Evolutionary conservation across 192 early-diverging fungal genomes (phyloP), one percentile per base, ranked within the genome.

Genomic region (Coemansia sp.): DNA sequence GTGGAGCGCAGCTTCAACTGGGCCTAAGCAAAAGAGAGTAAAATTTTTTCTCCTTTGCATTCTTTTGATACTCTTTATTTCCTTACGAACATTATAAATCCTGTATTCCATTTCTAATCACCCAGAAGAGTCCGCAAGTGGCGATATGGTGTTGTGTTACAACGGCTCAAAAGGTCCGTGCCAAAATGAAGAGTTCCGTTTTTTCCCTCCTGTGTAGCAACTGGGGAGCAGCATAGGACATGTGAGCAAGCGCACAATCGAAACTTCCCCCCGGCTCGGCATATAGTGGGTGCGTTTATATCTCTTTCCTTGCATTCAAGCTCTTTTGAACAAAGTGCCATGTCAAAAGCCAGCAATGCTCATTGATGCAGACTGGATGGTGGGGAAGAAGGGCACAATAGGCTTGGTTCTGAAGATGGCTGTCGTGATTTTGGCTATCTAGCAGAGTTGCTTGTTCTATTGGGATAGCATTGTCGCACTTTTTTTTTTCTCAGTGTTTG

Each of bases 1-100:
- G 86, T 94, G 37, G 77, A 90, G 56, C 84, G 84, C 68, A 86
- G 84, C 53, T 79, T 87, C 60, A 84, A 79, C 66, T 93, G 89
- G 85, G 78, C 80, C n/a, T 82, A 76, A 76, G 13, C 39, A 9
- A 31, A 21, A 48, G 23, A 64, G 31, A 31, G 31, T 31, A 31
- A 31, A 31, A 31, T 4, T 31, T 31, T 4, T 31, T 31, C 31
- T 50, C 14, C 21, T 64, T 18, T 47, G 12, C 37, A 20, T 33
- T 47, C 41, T 37, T 63, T 64, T 64, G 13, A 26, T 48, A 28
- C 25, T 39, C 8, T 28, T 61, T 39, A 28, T 11, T 21, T 20
- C 9, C 9, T 45, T 21, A 8, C 18, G 16, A 31, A 20, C 18
- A 20, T 18, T 47, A 28, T 16, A 21, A 47, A 62, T 9, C 18